Evolutionary conservation across 225 moss, liverwort and hornwort species (phyloP).

Genomic region (Asterella californica): DNA sequence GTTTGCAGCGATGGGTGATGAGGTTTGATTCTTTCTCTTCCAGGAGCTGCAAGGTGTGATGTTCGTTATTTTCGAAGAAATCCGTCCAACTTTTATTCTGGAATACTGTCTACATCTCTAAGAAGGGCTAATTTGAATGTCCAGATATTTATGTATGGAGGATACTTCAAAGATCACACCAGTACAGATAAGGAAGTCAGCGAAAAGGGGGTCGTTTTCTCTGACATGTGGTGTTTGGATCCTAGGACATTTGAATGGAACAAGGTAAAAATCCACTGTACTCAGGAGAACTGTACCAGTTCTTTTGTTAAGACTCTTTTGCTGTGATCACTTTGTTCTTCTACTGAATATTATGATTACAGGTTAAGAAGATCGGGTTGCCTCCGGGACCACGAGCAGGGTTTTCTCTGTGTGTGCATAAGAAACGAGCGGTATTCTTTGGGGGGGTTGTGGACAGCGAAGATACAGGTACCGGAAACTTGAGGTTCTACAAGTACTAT

Average conservation of each 20-base stretch:
- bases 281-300: not conserved
- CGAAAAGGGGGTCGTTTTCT: conserved; percentile 70
- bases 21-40: conserved; percentile 40
- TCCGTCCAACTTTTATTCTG: not conserved
- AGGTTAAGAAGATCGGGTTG: conserved; percentile 78
- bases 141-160: conserved; percentile 81
- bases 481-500: not conserved
- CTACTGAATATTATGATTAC: not conserved
- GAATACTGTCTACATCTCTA: not conserved
- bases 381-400: conserved; percentile 83
- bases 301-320: not conserved
- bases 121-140: not conserved
- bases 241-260: conserved; percentile 80
- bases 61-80: not conserved
- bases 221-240: conserved; percentile 81
- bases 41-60: not conserved
- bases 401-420: conserved; percentile 80
- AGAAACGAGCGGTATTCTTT: conserved; percentile 75
- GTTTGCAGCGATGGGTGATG: conserved; percentile 65
- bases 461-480: conserved; percentile 51
- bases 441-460: conserved; percentile 83
- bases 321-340: not conserved
- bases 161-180: conserved; percentile 68
- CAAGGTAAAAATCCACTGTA: conserved; percentile 38
- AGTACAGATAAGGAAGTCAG: conserved; percentile 63